Base-by-base conservation (phyloP, 768 basidiomycete genomes). In the Cyclocybe cylindracea region DNA sequence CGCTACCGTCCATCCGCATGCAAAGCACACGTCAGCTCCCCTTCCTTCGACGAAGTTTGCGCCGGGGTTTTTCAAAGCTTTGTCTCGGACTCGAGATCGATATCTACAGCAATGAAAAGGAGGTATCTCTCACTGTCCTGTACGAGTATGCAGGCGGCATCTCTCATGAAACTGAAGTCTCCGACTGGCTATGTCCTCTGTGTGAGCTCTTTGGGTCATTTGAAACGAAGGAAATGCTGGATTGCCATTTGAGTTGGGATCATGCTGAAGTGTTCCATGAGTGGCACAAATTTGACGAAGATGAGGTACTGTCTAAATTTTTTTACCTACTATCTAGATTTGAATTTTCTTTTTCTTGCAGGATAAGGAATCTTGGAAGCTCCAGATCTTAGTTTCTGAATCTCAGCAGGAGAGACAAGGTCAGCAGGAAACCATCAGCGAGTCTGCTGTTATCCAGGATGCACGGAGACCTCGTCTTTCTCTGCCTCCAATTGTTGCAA, bases 21-120 rank as follows among this genome's bases (percentile, higher is more conserved):
- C 73, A 74, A 34, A 62, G 60, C 18, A 66, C 68, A 9, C 56
- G 54, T 11, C 70, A 68, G 45, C 71, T 86, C 5, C 86, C 86
- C 0, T 88, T 87, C 60, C 69, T 85, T 16, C 68, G 63, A 24
- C 78, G 82, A 9, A 82, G 80, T 56, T 58, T 88, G 13, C 70
- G 73, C 10, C 57, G 44, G 2, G 80, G 80, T 1, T 87, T 87
- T 59, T 53, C 48, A n/a, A 36, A 53, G 14, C 70, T 70, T 16
- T 87, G 84, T 60, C 55, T 48, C 29, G 53, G 46, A 35, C 57
- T 67, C 10, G 67, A 70, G 8, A 60, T 85, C 24, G 68, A 71
- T 3, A 68, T 67, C 14, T 46, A 60, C 39, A 54, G 62, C 36
- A 47, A 53, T 41, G 59, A 53, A 56, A 47, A 36, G 54, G n/a